These are phyloP conservation scores for Lizonia empirigonia DNA, from an alignment of 2,329 filamentous ascomycete genomes.

Conservation along the genomic window DNA sequence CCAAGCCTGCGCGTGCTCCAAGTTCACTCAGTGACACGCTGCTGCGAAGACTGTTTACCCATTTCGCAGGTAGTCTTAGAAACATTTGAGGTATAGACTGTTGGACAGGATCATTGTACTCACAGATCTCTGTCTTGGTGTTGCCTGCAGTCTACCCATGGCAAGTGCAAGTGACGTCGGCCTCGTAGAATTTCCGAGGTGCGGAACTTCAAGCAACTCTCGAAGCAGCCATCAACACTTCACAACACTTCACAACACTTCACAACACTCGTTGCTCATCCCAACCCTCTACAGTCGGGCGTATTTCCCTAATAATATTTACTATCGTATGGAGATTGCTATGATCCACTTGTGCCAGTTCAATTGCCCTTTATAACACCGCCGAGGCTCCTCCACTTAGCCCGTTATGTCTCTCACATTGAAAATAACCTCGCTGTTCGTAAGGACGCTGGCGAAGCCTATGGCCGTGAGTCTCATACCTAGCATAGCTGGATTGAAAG, in stretches of 20 bases:
- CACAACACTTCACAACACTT: slow-evolving; percentile 1
- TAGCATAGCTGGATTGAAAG: neutral
- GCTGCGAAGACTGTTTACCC: neutral
- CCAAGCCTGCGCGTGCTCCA: slow-evolving; percentile 3
- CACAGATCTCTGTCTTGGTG: neutral
- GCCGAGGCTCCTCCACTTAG: slow-evolving; percentile 10
- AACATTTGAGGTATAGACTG: neutral
- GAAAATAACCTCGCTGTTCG: slow-evolving; percentile 68
- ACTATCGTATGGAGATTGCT: neutral
- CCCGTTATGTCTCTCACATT: slow-evolving; percentile 66
- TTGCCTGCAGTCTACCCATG: slow-evolving; percentile 1
- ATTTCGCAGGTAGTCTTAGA: neutral
- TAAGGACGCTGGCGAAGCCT: slow-evolving; percentile 70
- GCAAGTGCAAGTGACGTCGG: slow-evolving; percentile 25
- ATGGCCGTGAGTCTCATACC: slow-evolving; percentile 60
- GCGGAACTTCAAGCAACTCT: slow-evolving; percentile 29
- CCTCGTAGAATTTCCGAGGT: slow-evolving; percentile 25
- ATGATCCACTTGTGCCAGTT: slow-evolving; percentile 8
- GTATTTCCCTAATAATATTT: neutral
- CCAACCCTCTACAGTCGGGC: neutral
- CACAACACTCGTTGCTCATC: neutral
- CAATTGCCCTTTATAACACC: slow-evolving; percentile 14
- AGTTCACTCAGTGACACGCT: neutral
- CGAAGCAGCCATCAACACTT: slow-evolving; percentile 17
- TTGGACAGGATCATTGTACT: neutral